These are phyloP conservation scores for Dunaliella primolecta DNA, from an alignment of 139 green algal genomes.

Conservation along the genomic window DNA sequence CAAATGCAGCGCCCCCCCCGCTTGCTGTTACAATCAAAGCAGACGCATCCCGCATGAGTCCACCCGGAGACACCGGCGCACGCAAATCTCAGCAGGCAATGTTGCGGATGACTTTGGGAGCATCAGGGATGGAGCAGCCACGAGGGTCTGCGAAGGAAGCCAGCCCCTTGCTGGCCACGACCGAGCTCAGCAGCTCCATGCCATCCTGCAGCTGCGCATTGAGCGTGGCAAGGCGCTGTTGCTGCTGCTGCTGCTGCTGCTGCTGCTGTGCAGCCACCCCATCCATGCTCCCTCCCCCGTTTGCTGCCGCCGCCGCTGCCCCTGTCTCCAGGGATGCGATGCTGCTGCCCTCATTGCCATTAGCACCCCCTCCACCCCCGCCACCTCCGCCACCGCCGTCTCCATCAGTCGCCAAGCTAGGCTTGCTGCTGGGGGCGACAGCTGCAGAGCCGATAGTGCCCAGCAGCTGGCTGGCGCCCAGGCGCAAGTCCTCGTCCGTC, in stretches of 20 bases:
- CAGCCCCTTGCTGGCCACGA: neutral
- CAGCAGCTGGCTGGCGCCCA: conserved; percentile 21
- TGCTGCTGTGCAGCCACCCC: neutral
- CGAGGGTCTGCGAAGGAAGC: too few relatives aligned
- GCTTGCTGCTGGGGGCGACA: conserved; percentile 2
- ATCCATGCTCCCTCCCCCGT: neutral
- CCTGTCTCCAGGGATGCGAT: neutral
- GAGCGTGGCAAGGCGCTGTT: neutral
- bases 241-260: neutral
- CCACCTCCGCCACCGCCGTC: conserved; percentile 15
- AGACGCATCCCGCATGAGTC: too few relatives aligned
- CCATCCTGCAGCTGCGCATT: neutral
- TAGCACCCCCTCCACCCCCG: neutral
- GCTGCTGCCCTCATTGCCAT: neutral
- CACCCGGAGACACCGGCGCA: too few relatives aligned
- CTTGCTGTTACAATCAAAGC: too few relatives aligned
- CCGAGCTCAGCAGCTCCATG: too few relatives aligned
- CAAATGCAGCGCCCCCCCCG: too few relatives aligned
- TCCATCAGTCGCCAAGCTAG: conserved; percentile 17
- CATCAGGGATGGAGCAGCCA: neutral
- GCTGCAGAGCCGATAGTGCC: conserved; percentile 1
- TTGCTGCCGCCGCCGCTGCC: neutral
- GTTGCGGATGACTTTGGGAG: conserved; percentile 1
- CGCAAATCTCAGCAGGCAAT: too few relatives aligned
- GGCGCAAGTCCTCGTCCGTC: conserved; percentile 18